Base-by-base conservation (phyloP, 352 stramenopile species). In the Globisporangium spiculum region DNA sequence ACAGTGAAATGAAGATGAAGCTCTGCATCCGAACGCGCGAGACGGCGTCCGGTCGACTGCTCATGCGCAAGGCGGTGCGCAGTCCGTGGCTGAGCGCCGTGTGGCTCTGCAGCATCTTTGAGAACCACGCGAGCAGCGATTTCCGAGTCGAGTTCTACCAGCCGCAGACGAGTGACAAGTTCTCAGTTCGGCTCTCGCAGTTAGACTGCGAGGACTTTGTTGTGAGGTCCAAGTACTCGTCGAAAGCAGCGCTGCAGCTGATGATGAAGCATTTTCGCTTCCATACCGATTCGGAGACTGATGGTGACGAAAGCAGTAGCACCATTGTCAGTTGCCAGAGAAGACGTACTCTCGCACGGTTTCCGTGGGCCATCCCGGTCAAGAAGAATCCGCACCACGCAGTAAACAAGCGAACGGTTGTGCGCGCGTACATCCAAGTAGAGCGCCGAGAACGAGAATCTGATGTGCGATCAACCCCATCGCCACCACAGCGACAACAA, bases 381-480 rank as follows among this genome's bases (percentile, higher is more conserved):
- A 48, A 71, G 0, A 44, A 71, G 20, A 76, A 74, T 22, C 70
- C 71, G 4, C 73, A 89, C 10, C 84, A 92, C 16, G 14, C 30
- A 0, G 44, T 93, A 3, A 66, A 76, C 8, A 78, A 77, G 32
- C 72, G 76, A 4, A 59, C 73, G 7, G 70, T 89, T 5, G 41
- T 83, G 9, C 80, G 82, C 0, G 63, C 55, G 27, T 90, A 90
- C 58, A 64, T 91, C 7, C 84, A 93, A 68, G 81, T 84, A 8
- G 86, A 93, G 48, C 72, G 81, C 0, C 69, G 72, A 8, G 64
- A 70, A 9, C 69, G 72, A 10, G 65, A 70, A 9, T 27, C 60
- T 7, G 50, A 48, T 16, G 56, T 9, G 6, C n/a, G 4, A 5
- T 52, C 44, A 52, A 20, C 12, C 12, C 20, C 38, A 52, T 8